Evolutionary conservation across 2,329 filamentous ascomycete genomes (phyloP).

Genomic region (Ascocoryne sarcoides): DNA sequence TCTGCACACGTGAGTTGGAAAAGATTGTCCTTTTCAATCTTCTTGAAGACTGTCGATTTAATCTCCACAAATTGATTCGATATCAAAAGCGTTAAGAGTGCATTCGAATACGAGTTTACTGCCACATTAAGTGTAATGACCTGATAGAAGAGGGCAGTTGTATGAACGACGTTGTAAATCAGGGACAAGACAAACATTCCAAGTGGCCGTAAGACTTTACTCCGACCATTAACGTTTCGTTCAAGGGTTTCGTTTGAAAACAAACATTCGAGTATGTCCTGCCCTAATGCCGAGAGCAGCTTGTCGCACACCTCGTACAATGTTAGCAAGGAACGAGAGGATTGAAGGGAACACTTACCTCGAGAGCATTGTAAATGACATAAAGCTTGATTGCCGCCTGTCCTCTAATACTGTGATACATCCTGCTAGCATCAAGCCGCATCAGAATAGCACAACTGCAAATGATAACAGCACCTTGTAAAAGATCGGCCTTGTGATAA

Average conservation of each 20-base stretch:
- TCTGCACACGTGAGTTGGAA: conserved; percentile 96
- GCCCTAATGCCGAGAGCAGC: conserved; percentile 80
- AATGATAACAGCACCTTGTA: conserved; percentile 84
- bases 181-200: conserved; percentile 86
- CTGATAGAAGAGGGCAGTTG: conserved; percentile 87
- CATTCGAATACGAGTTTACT: conserved; percentile 97
- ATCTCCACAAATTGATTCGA: conserved; percentile 99
- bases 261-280: conserved; percentile 92
- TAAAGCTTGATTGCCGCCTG: conserved; percentile 98
- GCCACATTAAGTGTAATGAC: conserved; percentile 97
- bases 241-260: conserved; percentile 91
- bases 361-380: conserved; percentile 96
- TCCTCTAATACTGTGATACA: conserved; percentile 96
- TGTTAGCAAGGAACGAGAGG: conserved; percentile 43
- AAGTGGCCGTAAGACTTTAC: conserved; percentile 79
- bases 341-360: conserved; percentile 39
- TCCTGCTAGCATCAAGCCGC: conserved; percentile 87
- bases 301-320: conserved; percentile 79
- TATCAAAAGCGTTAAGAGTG: conserved; percentile 79
- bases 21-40: conserved; percentile 94
- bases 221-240: conserved; percentile 76
- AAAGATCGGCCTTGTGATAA: conserved; percentile 88
- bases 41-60: conserved; percentile 97
- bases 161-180: conserved; percentile 79
- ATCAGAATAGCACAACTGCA: conserved; percentile 78